Evolutionary conservation across 2,329 filamentous ascomycete genomes (phyloP), one percentile per base, ranked within the genome.

Genomic region (Cadophora luteo-olivacea): DNA sequence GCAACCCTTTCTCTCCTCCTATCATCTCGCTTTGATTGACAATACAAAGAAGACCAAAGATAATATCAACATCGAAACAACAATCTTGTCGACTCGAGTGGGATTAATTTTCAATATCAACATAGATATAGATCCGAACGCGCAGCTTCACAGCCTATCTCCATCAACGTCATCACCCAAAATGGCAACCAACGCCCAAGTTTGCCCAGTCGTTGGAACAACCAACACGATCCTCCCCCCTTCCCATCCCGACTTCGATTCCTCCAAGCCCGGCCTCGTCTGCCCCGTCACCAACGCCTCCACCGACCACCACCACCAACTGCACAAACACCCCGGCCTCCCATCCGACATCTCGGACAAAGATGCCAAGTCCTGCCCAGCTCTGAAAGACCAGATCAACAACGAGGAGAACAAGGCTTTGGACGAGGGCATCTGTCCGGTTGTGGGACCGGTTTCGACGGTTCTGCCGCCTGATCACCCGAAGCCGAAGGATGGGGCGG

Each of bases 181-280:
- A 14, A 67, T 67, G 65, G 38, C 58, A 16, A 62, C 65, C 45
- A 60, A 38, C 32, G 32, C 61, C 29, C 65, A 66, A 66, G 65
- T 67, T 14, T 67, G 65, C 36, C 65, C 65, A 7, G 65, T 67
- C 12, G 65, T 67, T 1, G 65, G 65, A 55, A 67, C 65, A 54
- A 67, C 65, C 4, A 67, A 67, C 51, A 67, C 65, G 1, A 67
- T 63, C 11, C 65, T 67, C 36, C 65, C 65, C 22, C 65, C 65
- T 3, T 67, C 65, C 0, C 65, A 67, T 19, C 65, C 65, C 8
- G 58, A 62, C 48, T 63, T 67, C 51, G 65, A 67, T 36, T 8
- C 57, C 55, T 25, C n/a, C 6, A 41, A 67, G 11, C 49, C 57
- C 16, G 49, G 49, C 5, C 65, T 63, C 33, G 51, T 67, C 33